Evolutionary conservation across 2,329 filamentous ascomycete species (phyloP).

Genomic region (Coleophoma eucalyptorum): DNA sequence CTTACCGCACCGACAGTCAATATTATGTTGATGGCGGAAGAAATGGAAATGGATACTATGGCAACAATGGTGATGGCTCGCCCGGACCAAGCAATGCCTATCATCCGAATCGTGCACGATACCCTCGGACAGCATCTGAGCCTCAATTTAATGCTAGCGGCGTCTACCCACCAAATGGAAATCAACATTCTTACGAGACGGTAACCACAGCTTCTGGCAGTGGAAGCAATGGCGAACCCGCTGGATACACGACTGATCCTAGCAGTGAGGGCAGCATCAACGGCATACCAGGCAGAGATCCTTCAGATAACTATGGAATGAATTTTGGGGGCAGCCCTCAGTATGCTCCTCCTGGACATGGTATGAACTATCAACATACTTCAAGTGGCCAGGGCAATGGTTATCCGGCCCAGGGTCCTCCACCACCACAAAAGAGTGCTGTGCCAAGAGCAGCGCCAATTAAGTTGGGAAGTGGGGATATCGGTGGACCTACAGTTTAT

Average conservation of each 20-base stretch:
- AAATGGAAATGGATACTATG: constrained; percentile 32
- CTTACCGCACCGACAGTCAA: constrained; percentile 19
- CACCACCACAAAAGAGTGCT: constrained; percentile 12
- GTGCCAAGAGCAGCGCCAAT: constrained; percentile 24
- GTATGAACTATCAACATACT: constrained; percentile 28
- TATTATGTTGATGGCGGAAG: constrained; percentile 25
- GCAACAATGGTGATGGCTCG: constrained; percentile 18
- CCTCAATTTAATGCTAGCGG: constrained; percentile 23
- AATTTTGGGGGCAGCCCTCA: constrained; percentile 36
- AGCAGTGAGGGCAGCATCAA: constrained; percentile 78
- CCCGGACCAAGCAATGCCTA: constrained; percentile 24
- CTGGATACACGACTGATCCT: constrained; percentile 80
- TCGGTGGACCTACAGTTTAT: constrained; percentile 8
- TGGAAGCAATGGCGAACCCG: constrained; percentile 64
- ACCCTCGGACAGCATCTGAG: constrained; percentile 26
- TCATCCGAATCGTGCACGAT: constrained; percentile 25
- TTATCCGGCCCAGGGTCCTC: constrained; percentile 14
- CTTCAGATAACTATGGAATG: constrained; percentile 58
- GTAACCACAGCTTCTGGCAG: constrained; percentile 74
- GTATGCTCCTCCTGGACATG: constrained; percentile 31
- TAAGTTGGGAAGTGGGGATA: constrained; percentile 21
- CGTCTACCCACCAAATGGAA: constrained; percentile 22
- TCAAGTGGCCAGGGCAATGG: constrained; percentile 16
- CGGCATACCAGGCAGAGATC: constrained; percentile 47
- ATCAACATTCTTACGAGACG: constrained; percentile 69